Evolutionary conservation across 257 asterid species (phyloP), one percentile per base, ranked within the genome.

Genomic region (Craterostigma plantagineum): DNA sequence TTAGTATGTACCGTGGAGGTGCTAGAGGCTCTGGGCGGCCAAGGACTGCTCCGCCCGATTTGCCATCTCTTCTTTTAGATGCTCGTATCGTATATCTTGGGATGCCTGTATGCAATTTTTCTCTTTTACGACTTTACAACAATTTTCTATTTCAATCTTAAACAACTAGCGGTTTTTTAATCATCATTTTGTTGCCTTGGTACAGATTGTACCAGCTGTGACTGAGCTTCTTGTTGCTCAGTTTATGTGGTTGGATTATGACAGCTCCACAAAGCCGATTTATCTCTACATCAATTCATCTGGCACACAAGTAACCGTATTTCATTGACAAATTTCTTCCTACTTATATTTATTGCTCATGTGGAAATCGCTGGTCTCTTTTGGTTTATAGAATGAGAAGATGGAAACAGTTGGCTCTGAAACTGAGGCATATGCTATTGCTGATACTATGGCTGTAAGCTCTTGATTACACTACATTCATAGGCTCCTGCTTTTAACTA

Each of bases 51-150:
- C 95, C 98, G 57, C 94, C 93, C 42, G 98, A 90, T 73, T 67
- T 83, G 77, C 95, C 95, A 27, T 79, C 98, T 34, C 55, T 72
- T 67, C 92, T 90, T 60, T 68, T 90, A 63, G 91, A 90, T 63
- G 73, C 91, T 58, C 76, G 95, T 34, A 79, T 90, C 67, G 91
- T 90, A 65, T 83, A 74, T 66, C 68, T 90, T 18, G 95, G 95
- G 59, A 76, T 90, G 98, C 98, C 95, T 16, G 98, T 90, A 81
- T 59, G 49, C 43, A 50, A 43, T 63, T 35, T 51, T 50, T n/a
- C n/a, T n/a, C 16, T 38, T 8, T 33, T 23, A 42, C 43, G 43
- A 30, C 38, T 63, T 36, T 48, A 27, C 37, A 33, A 54, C 14
- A 39, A 48, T 8, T 2, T 57, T 40, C 37, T 33, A 35, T 18